These are phyloP conservation scores for Mollisiaceae sp. DNA, from an alignment of 2,329 filamentous ascomycete species.

Conservation along the genomic window DNA sequence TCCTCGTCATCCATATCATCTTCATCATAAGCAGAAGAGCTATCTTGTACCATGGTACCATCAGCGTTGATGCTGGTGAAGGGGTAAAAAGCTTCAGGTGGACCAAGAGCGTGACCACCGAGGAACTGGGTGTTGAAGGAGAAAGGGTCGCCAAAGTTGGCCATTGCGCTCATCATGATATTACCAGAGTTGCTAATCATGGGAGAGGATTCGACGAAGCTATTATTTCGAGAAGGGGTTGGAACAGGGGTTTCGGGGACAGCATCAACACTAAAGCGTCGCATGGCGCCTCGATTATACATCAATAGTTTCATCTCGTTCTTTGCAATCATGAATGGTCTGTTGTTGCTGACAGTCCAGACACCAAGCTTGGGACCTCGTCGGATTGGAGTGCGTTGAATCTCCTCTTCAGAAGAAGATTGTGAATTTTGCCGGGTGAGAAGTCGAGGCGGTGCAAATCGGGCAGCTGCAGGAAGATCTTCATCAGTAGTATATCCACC, in stretches of 20 bases:
- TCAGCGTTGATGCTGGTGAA: conserved; percentile 62
- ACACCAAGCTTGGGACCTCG: neutral
- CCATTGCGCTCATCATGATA: conserved; percentile 73
- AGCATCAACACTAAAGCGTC: conserved; percentile 1
- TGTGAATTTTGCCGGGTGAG: conserved; percentile 1
- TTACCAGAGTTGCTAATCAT: conserved; percentile 72
- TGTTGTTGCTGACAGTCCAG: neutral
- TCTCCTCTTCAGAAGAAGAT: conserved; percentile 21
- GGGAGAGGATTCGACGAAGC: conserved; percentile 45
- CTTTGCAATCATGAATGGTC: neutral
- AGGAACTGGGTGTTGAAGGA: conserved; percentile 25
- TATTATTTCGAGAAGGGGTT: conserved; percentile 25
- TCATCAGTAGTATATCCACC: conserved; percentile 61
- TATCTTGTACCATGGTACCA: conserved; percentile 58
- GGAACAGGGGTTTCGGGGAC: conserved; percentile 15
- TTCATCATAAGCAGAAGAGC: conserved; percentile 54
- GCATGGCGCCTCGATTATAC: neutral
- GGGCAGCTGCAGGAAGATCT: conserved; percentile 54
- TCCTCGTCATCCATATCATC: conserved; percentile 62
- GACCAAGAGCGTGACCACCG: conserved; percentile 66
- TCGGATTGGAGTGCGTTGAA: neutral
- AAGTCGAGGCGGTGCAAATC: conserved; percentile 45
- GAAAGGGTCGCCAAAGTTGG: conserved; percentile 38
- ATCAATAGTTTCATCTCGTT: neutral
- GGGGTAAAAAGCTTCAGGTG: conserved; percentile 77